These are phyloP conservation scores for Hortaea sp. DNA, from an alignment of 2,329 filamentous ascomycete species.

Conservation along the genomic window DNA sequence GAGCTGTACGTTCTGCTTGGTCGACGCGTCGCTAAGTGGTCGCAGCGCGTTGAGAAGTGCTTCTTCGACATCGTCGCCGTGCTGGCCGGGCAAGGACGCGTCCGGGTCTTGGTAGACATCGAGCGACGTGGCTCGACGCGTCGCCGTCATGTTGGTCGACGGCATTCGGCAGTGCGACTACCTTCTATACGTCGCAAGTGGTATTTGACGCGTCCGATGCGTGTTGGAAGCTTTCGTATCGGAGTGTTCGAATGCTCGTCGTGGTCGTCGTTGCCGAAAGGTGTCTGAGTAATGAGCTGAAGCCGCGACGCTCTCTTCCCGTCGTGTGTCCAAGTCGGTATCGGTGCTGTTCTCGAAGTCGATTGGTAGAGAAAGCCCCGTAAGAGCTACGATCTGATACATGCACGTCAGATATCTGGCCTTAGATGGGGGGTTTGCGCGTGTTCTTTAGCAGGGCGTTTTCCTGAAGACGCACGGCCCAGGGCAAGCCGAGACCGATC, in stretches of 20 bases:
- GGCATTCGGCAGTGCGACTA: not conserved
- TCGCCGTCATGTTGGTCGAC: constrained; percentile 27
- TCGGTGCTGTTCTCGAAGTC: too few relatives aligned
- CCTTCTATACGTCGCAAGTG: not conserved
- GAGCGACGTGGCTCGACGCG: constrained; percentile 45
- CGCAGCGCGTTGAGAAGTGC: constrained; percentile 40
- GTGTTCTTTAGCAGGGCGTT: not conserved
- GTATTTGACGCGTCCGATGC: not conserved
- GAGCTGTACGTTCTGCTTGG: constrained; percentile 55
- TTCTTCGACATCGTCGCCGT: constrained; percentile 39
- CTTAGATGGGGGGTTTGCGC: not conserved
- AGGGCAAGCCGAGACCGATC: not conserved
- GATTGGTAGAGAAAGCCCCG: not conserved
- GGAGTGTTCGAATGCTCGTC: too few relatives aligned
- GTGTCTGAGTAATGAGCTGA: too few relatives aligned
- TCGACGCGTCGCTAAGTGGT: constrained; percentile 35
- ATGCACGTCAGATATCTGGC: not conserved
- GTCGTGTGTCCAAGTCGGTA: too few relatives aligned
- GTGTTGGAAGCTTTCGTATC: too few relatives aligned
- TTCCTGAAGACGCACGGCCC: not conserved
- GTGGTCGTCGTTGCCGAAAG: too few relatives aligned
- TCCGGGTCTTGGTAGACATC: constrained; percentile 51
- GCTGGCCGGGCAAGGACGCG: constrained; percentile 23
- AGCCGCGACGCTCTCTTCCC: too few relatives aligned
- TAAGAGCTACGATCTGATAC: not conserved